A percentile compares a stretch with the other conserved stretches of the same genome.
phyloP scores from a whole-genome alignment of 2,329 filamentous ascomycete genomes.

The Trichoderma sp. region DNA sequence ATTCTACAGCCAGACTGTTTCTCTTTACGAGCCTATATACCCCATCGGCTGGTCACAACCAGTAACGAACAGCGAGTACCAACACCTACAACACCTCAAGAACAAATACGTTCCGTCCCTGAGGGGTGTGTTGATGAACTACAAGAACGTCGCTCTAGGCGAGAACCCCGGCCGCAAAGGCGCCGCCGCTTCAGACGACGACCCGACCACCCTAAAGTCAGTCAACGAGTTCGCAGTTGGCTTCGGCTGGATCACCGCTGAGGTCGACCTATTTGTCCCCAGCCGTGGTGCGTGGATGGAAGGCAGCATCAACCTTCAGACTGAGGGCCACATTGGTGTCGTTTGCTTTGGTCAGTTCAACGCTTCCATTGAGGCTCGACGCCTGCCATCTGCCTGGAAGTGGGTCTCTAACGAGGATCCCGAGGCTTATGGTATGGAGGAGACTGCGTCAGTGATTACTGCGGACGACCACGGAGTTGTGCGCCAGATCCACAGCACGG shows the following conservation, averaged over 20 bases:
- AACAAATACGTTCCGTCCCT: slow-evolving; percentile 75
- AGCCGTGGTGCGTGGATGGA: slow-evolving; percentile 72
- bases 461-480: slow-evolving; percentile 55
- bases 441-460: slow-evolving; percentile 43
- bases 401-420: slow-evolving; percentile 65
- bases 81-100: slow-evolving; percentile 73
- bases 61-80: slow-evolving; percentile 68
- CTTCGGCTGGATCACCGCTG: slow-evolving; percentile 85
- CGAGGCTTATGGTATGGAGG: slow-evolving; percentile 44
- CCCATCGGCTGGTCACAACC: slow-evolving; percentile 70
- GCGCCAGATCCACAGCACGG: slow-evolving; percentile 57
- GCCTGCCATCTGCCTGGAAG: slow-evolving; percentile 76
- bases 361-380: slow-evolving; percentile 75
- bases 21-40: slow-evolving; percentile 75
- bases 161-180: slow-evolving; percentile 55
- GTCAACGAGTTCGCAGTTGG: slow-evolving; percentile 83
- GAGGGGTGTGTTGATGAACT: slow-evolving; percentile 72
- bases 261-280: slow-evolving; percentile 82
- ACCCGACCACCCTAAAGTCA: slow-evolving; percentile 50
- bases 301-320: slow-evolving; percentile 82
- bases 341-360: slow-evolving; percentile 93
- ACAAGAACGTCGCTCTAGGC: slow-evolving; percentile 67
- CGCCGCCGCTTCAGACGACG: slow-evolving; percentile 51
- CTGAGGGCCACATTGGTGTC: slow-evolving; percentile 84
- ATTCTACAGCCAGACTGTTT: slow-evolving; percentile 77